A percentile compares a stretch with the other conserved stretches of the same genome.
These are phyloP conservation scores for Plantago lanceolata DNA, from an alignment of 305 asterid genomes.

Conservation along the genomic window DNA sequence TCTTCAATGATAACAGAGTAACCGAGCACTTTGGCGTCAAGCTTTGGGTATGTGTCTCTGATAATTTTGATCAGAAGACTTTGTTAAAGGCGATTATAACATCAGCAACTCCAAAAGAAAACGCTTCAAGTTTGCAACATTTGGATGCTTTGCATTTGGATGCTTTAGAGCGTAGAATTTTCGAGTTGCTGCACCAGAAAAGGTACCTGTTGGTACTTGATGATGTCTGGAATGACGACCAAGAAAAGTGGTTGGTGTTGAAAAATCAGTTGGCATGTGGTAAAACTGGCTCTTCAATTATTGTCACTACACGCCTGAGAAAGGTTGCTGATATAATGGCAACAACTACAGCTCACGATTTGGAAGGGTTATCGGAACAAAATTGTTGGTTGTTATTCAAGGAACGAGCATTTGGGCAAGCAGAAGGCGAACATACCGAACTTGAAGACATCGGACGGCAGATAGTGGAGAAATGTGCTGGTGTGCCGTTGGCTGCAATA, in stretches of 20 bases:
- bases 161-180: not conserved
- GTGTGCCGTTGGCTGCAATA: conserved; percentile 13
- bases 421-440: not conserved
- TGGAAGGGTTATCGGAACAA: conserved; percentile 1
- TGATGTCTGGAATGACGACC: conserved; percentile 21
- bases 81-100: conserved; percentile 1
- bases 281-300: conserved; percentile 11
- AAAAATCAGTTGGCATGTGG: conserved; percentile 13
- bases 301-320: conserved; percentile 16
- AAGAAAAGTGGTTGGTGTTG: conserved; percentile 1
- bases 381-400: conserved; percentile 15
- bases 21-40: not conserved
- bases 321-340: conserved; percentile 9
- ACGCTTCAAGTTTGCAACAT: not conserved
- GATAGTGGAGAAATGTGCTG: conserved; percentile 13
- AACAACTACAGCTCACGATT: conserved; percentile 5
- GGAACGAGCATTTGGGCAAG: not conserved
- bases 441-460: conserved; percentile 13
- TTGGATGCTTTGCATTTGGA: not conserved
- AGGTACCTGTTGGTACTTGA: conserved; percentile 23
- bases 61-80: not conserved
- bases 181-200: conserved; percentile 10
- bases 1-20: conserved; percentile 3
- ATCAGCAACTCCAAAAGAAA: not conserved
- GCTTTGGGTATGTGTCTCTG: conserved; percentile 18